A percentile compares a stretch with the other conserved stretches of the same genome.
phyloP scores from a whole-genome alignment of 257 asterid genomes.

The Paulownia fortunei region DNA sequence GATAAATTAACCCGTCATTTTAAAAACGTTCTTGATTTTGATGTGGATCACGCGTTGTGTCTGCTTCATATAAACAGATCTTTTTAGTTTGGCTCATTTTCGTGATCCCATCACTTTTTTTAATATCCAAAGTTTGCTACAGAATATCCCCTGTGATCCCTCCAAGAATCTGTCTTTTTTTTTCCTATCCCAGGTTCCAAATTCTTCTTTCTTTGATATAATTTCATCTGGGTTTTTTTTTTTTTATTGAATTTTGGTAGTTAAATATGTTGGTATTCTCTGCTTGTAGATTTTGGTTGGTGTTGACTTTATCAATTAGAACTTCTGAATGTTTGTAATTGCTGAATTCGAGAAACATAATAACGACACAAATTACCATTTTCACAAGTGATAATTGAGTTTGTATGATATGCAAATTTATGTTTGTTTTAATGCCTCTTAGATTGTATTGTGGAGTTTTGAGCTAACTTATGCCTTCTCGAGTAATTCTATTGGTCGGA shows the following conservation, averaged over 20 bases:
- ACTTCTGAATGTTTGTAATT: not conserved
- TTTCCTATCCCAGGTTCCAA: not conserved
- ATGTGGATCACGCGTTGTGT: not conserved
- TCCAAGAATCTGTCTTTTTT: not conserved
- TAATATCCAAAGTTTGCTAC: not conserved
- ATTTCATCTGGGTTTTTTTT: slow-evolving; percentile 1
- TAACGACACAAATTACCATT: not conserved
- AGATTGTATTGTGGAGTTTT: not conserved
- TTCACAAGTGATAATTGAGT: not conserved
- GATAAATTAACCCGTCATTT: not conserved
- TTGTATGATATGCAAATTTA: not conserved
- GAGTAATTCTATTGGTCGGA: not conserved
- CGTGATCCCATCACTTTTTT: not conserved
- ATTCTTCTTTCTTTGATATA: not conserved
- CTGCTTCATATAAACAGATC: not conserved
- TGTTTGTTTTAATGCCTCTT: slow-evolving; percentile 28
- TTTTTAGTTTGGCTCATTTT: not conserved
- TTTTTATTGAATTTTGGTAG: not conserved
- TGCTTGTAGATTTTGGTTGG: not conserved
- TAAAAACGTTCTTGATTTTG: not conserved
- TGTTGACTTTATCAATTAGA: not conserved
- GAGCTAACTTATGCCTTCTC: not conserved
- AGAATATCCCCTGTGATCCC: not conserved
- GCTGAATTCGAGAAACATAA: not conserved
- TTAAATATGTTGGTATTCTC: not conserved